Base-by-base conservation (phyloP, 164 flowering plant genomes). In the Piper betle region DNA sequence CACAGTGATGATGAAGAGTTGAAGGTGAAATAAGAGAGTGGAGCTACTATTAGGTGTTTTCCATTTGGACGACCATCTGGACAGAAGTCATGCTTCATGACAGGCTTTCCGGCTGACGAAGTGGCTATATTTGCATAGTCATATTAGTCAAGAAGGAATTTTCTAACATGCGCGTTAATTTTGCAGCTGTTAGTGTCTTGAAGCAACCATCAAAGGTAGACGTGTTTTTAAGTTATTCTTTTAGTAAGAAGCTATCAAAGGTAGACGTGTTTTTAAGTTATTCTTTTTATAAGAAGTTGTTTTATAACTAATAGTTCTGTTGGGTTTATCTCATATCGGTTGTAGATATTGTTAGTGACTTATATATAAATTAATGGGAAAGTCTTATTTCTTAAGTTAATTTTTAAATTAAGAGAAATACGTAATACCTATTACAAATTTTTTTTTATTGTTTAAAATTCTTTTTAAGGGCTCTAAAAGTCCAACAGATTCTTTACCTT, bases 11-110 rank as follows among this genome's bases (percentile, higher is more conserved):
- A 75, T 37, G 98, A 89, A 10, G 98, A 93, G 68, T 39, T 75
- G 52, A 77, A 68, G 72, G 94, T 93, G 61, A 89, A 93, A 76
- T 93, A 89, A 74, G 98, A 93, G 73, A 89, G 94, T 3, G 90
- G 97, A 37, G 97, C 96, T 64, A 89, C 97, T 10, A 78, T 93
- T 46, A 73, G 94, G 68, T 93, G 98, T 70, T 89, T 80, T 71
- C 98, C 98, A 50, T 92, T 92, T 55, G 96, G 89, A 57, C 96
- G 87, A 72, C 93, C 92, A 0, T 53, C 64, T 48, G 94, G 88
- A 57, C 60, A 38, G 18, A 87, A 86, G 69, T 72, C 71, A 20
- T 92, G 96, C 75, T 66, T 92, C 69, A 85, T 92, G 96, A 87
- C 96, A 5, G 94, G 96, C 18, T 78, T 74, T 39, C 78, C 81